Conservation (phyloP, 768 basidiomycete genomes). For the Dentipellis sp. region DNA sequence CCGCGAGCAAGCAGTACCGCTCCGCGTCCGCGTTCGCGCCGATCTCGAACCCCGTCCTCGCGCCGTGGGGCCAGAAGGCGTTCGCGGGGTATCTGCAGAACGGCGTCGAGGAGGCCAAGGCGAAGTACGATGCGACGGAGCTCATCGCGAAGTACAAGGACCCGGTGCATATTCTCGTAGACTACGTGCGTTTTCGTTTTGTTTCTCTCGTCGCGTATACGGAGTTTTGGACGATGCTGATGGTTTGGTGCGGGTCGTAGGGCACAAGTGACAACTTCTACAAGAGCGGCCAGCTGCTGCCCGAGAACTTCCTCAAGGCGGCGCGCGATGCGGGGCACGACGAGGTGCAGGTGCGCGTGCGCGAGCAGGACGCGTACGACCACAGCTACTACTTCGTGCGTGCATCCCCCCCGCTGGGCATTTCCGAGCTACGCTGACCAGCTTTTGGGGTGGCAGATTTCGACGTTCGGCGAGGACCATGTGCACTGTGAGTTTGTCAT, state of each 20-base stretch:
- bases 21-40: slow-evolving; percentile 89
- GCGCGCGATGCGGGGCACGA: slow-evolving; percentile 66
- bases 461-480: slow-evolving; percentile 85
- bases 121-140: slow-evolving; percentile 75
- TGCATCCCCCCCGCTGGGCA: background rate
- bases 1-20: slow-evolving; percentile 60
- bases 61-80: slow-evolving; percentile 89
- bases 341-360: slow-evolving; percentile 67
- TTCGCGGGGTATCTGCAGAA: slow-evolving; percentile 79
- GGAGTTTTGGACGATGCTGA: background rate
- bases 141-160: slow-evolving; percentile 57
- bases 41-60: slow-evolving; percentile 76
- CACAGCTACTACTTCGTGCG: slow-evolving; percentile 84
- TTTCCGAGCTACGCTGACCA: background rate
- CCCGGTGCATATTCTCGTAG: slow-evolving; percentile 72
- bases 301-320: slow-evolving; percentile 79
- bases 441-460: slow-evolving; percentile 43
- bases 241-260: slow-evolving; percentile 24
- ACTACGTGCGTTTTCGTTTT: slow-evolving; percentile 67
- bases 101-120: slow-evolving; percentile 66
- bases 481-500: slow-evolving; percentile 58
- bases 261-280: slow-evolving; percentile 79
- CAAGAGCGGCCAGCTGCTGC: slow-evolving; percentile 79
- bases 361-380: slow-evolving; percentile 78
- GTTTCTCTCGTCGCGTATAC: background rate